Percentiles rank a stretch among this genome's conserved stretches.
phyloP scores from a whole-genome alignment of 176 grass and related monocot genomes.

The Areca catechu region DNA sequence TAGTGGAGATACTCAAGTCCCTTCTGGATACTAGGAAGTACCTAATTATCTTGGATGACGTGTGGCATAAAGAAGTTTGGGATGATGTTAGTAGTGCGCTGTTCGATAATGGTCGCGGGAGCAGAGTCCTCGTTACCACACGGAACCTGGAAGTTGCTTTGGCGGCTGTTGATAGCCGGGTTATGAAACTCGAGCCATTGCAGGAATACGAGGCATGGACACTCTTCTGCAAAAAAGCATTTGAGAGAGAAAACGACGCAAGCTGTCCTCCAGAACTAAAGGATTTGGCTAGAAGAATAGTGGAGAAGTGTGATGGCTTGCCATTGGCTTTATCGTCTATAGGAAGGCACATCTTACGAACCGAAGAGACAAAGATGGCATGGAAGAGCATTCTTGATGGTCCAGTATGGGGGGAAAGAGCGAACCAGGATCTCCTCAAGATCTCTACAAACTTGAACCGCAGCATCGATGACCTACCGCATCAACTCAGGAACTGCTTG shows the following conservation, averaged over 20 bases:
- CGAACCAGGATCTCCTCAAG: slow-evolving; percentile 8
- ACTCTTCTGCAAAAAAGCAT: slow-evolving; percentile 31
- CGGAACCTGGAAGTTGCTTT: not conserved
- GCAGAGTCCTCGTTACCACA: not conserved
- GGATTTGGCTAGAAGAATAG: slow-evolving; percentile 13
- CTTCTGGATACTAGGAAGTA: not conserved
- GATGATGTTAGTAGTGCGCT: not conserved
- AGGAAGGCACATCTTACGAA: slow-evolving; percentile 32
- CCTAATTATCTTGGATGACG: not conserved
- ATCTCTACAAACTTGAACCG: slow-evolving; percentile 36
- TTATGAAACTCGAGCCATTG: slow-evolving; percentile 22
- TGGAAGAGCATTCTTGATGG: slow-evolving; percentile 44
- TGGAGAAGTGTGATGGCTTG: slow-evolving; percentile 24
- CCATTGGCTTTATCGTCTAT: slow-evolving; percentile 35
- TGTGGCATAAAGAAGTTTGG: not conserved
- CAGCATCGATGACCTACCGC: slow-evolving; percentile 29
- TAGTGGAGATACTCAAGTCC: too few species aligned
- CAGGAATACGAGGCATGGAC: slow-evolving; percentile 16
- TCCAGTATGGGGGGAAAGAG: slow-evolving; percentile 18
- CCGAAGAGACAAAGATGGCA: not conserved
- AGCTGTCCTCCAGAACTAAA: slow-evolving; percentile 12
- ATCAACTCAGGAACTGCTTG: slow-evolving; percentile 37
- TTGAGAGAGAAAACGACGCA: slow-evolving; percentile 12
- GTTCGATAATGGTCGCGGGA: not conserved
- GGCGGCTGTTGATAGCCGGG: not conserved